Evolutionary conservation across 1,139 yeast species (phyloP).

Genomic region (Blastobotrys ciferrii): DNA sequence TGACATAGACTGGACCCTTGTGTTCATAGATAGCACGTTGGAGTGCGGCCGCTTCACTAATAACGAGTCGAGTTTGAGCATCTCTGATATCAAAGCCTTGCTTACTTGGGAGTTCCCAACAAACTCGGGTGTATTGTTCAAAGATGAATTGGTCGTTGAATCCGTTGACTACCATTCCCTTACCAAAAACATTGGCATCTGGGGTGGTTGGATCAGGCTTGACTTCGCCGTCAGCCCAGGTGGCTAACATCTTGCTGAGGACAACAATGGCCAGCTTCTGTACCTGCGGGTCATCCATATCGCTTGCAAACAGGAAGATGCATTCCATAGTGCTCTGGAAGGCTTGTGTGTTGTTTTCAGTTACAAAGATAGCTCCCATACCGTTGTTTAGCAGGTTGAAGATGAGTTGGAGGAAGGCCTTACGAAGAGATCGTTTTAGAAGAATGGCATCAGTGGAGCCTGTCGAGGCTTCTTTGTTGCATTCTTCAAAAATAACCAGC

Average conservation of each 20-base stretch:
- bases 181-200: constrained; percentile 48
- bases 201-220: constrained; percentile 43
- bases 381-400: constrained; percentile 73
- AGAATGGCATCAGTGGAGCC: constrained; percentile 45
- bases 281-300: constrained; percentile 50
- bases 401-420: constrained; percentile 66
- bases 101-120: constrained; percentile 79
- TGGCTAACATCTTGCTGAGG: constrained; percentile 61
- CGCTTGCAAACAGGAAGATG: constrained; percentile 64
- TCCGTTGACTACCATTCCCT: constrained; percentile 61
- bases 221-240: constrained; percentile 69
- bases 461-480: constrained; percentile 38
- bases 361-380: constrained; percentile 71
- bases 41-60: constrained; percentile 70
- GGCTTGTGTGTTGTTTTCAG: constrained; percentile 58
- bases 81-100: constrained; percentile 67
- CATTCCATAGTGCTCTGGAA: constrained; percentile 65
- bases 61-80: constrained; percentile 72
- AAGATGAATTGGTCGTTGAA: constrained; percentile 62
- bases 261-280: constrained; percentile 72
- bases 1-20: constrained; percentile 33
- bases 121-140: constrained; percentile 63
- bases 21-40: constrained; percentile 57
- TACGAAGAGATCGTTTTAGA: constrained; percentile 51
- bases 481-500: constrained; percentile 52